phyloP scores from a whole-genome alignment of 768 basidiomycete species.

The Boletellus ananas region DNA sequence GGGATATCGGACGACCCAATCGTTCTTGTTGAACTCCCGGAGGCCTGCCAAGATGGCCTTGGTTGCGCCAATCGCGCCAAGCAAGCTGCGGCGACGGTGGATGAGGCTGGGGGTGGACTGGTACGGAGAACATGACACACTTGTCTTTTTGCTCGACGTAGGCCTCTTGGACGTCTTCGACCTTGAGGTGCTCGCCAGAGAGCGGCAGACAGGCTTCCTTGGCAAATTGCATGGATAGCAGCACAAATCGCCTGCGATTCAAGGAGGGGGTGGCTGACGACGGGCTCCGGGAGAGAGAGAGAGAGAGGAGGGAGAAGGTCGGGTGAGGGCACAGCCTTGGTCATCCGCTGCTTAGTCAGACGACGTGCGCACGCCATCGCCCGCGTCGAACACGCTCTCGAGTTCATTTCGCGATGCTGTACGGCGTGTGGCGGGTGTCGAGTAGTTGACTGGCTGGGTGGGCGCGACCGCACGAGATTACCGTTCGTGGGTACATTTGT shows the following conservation, averaged over 20 bases:
- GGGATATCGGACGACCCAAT: constrained; percentile 91
- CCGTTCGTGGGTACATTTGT: neutral
- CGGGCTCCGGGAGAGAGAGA: constrained; percentile 3
- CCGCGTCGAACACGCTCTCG: no score
- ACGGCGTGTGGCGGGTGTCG: neutral
- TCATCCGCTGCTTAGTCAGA: constrained; percentile 20
- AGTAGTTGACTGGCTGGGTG: neutral
- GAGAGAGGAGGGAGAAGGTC: neutral
- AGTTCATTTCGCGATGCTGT: neutral
- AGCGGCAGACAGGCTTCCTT: constrained; percentile 13
- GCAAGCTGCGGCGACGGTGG: constrained; percentile 36
- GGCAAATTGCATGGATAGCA: constrained; percentile 11
- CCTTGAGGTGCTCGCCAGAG: constrained; percentile 38
- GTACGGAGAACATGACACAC: constrained; percentile 39
- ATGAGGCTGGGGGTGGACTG: neutral
- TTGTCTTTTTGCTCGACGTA: constrained; percentile 74
- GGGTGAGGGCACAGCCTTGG: constrained; percentile 3
- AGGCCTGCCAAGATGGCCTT: constrained; percentile 66
- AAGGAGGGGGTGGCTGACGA: neutral
- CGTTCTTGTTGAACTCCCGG: constrained; percentile 74
- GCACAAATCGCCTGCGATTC: constrained; percentile 2
- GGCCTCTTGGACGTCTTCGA: constrained; percentile 71
- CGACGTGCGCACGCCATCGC: no score
- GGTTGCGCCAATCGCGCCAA: constrained; percentile 73
- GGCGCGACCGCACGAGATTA: no score